These are phyloP conservation scores for bread wheat (Triticum aestivum) DNA, from an alignment of 176 grass and related monocot species.

Conservation along the genomic window DNA sequence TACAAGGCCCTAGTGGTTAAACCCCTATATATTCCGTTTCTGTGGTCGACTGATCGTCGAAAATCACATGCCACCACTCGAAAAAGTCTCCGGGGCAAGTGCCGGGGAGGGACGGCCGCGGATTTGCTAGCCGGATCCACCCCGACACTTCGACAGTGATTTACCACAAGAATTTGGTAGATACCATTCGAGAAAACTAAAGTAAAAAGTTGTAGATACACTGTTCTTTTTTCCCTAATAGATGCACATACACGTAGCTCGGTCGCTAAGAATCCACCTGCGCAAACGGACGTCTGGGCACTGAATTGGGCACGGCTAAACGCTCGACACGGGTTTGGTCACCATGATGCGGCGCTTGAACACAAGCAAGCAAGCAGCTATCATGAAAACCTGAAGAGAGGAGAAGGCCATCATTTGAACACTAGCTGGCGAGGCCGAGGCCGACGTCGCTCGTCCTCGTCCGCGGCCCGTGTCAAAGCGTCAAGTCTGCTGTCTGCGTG, in stretches of 20 bases:
- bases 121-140: neutral
- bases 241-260: neutral
- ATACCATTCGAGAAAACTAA: neutral
- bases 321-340: neutral
- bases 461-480: neutral
- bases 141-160: neutral
- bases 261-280: neutral
- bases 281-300: neutral
- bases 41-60: neutral
- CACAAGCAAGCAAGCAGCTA: neutral
- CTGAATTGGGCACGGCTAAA: neutral
- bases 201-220: too few species aligned
- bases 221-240: too few species aligned
- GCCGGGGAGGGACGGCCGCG: neutral
- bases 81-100: neutral
- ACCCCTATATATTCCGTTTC: neutral
- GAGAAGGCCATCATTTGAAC: neutral
- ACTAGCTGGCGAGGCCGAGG: conserved; percentile 1
- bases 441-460: neutral
- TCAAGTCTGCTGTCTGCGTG: neutral
- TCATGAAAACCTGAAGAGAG: neutral
- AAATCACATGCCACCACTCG: neutral
- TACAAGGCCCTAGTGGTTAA: neutral
- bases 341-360: neutral
- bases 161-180: neutral